Base-by-base conservation (phyloP, 2,329 filamentous ascomycete genomes). In the Claviceps arundinis region DNA sequence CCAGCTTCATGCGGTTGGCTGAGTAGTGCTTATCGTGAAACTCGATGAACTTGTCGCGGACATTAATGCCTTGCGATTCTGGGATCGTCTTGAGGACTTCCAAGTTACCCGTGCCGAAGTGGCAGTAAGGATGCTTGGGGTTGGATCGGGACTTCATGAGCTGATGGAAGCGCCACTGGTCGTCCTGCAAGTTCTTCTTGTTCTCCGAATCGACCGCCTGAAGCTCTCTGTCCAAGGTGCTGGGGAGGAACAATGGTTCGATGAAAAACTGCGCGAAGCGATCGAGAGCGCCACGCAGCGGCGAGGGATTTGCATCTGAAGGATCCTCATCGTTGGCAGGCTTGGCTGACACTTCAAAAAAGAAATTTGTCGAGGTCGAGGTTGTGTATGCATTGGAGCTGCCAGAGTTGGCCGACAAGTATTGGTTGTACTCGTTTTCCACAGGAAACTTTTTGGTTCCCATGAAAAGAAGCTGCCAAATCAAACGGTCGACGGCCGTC, bases 401-500 rank as follows among this genome's bases (percentile, higher is more conserved):
- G 52, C 93, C 93, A 9, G 89, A 95, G 66, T 96, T 85, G 54
- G 87, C 78, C 50, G 89, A 87, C 51, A 98, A 80, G 66, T 95
- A 98, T 65, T 91, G 85, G 62, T 88, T 89, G 73, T 98, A 98
- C 58, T 87, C 91, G 68, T 98, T 97, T 70, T 96, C 91, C 65
- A 84, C 80, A 0, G 93, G 93, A 63, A 93, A 98, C 80, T 97
- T 98, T 68, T 95, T 85, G 7, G 93, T 98, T 48, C 93, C 93
- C 93, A 98, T 97, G 73, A 98, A 98, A 24, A 98, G 73, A 57
- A 96, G 73, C 76, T 83, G 50, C 37, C 37, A 11, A n/a, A 30
- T 14, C 16, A 6, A 26, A 51, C 24, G 13, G 13, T 19, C 14
- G 19, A 50, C 5, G 22, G 17, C 41, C 13, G 50, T 62, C 48